Percentiles rank a stretch among this genome's conserved stretches.
These are phyloP conservation scores for Diaporthe citrichinensis DNA, from an alignment of 2,329 filamentous ascomycete species.

Conservation along the genomic window DNA sequence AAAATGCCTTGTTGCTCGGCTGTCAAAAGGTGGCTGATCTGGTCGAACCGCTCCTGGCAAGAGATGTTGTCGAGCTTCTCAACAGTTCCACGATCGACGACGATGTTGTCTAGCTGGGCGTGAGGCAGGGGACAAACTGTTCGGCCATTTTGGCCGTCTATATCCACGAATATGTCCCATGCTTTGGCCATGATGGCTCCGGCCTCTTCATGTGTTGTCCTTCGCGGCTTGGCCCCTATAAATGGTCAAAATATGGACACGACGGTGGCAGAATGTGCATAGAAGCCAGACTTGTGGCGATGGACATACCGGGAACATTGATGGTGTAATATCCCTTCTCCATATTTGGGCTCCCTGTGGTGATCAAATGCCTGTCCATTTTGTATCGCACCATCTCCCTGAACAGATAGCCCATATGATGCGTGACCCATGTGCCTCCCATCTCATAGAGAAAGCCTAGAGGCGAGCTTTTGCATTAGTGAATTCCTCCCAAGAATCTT, in stretches of 20 bases:
- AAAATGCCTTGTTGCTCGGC: not conserved
- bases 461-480: too few relatives aligned
- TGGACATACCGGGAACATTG: not conserved
- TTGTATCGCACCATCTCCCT: not conserved
- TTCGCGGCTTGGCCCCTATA: not conserved
- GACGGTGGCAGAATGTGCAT: not conserved
- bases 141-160: not conserved
- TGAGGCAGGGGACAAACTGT: not conserved
- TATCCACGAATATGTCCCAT: not conserved
- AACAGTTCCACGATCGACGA: not conserved
- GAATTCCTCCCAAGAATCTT: too few relatives aligned
- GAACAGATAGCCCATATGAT: not conserved
- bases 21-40: not conserved
- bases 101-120: not conserved
- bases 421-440: not conserved
- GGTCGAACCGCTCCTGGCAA: not conserved
- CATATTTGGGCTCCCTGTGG: not conserved
- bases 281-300: not conserved
- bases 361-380: not conserved
- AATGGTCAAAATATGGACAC: not conserved
- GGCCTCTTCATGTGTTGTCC: not conserved
- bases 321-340: not conserved
- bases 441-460: not conserved
- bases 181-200: not conserved
- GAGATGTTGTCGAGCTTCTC: not conserved